Base-by-base conservation (phyloP, 192 early-diverging fungal species). In the Lunasporangiospora selenospora region DNA sequence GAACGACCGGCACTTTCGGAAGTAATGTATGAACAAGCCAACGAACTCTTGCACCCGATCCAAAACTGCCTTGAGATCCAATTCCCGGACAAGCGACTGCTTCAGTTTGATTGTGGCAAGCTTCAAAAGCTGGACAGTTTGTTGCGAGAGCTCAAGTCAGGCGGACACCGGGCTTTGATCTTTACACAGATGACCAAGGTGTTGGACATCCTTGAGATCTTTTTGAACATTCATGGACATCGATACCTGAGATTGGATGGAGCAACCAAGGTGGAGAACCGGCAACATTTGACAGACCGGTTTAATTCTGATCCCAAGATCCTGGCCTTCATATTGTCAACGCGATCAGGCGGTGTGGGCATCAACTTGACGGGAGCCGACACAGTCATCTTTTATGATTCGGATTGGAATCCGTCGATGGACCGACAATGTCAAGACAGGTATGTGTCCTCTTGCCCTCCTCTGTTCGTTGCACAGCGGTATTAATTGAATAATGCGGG, bases 31-130 rank as follows among this genome's bases (percentile, higher is more conserved):
- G 16, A 61, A 47, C 29, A 69, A 52, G 53, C 78, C 48, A 15
- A 81, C 45, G 87, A 89, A n/a, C 55, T 88, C 16, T 65, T 90
- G 24, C 83, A 87, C 27, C 76, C 80, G 1, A 58, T 90, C 2
- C 65, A 88, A 29, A 83, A 84, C 12, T 80, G 88, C 29, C 82
- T 89, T 48, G 79, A 82, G 55, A 86, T 95, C 18, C 88, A 89
- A 16, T 95, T 95, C 55, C 93, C 92, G 11, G 93, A 95, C 60
- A 93, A 92, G 38, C 78, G 88, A 10, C 53, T 95, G 24, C 53
- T 95, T 33, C 92, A 93, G 62, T 95, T 89, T 73, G 92, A 95
- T 75, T 95, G 92, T 59, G 90, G 93, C 18, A 90, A 90, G 59
- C 70, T 90, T 13, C 86, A 89, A 50, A 87, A 82, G 56, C 55